phyloP scores from a whole-genome alignment of 768 basidiomycete species.

The Nevesoporus exiguus region DNA sequence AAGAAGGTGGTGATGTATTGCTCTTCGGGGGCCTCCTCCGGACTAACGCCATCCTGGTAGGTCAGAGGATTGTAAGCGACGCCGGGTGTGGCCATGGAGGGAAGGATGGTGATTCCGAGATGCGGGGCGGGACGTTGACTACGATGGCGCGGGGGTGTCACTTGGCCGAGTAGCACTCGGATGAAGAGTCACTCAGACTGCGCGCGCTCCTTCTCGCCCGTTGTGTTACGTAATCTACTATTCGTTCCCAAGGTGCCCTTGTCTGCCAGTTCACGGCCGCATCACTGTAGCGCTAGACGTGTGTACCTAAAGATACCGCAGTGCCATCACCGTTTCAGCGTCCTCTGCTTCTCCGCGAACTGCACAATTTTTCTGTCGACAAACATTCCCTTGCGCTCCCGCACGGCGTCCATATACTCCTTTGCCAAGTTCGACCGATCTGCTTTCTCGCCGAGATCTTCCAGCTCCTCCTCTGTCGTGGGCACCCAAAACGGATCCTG shows the following conservation, averaged over 20 bases:
- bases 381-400: slow-evolving; percentile 93
- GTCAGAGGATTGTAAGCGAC: slow-evolving; percentile 19
- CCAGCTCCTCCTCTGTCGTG: slow-evolving; percentile 93
- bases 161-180: slow-evolving; percentile 17
- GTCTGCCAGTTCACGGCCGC: neutral
- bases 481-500: slow-evolving; percentile 98
- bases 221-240: slow-evolving; percentile 25
- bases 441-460: slow-evolving; percentile 95
- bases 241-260: slow-evolving; percentile 6
- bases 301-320: neutral
- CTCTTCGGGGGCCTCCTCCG: slow-evolving; percentile 45
- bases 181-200: slow-evolving; percentile 5
- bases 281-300: too few species aligned
- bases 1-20: slow-evolving; percentile 69
- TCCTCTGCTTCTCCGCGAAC: slow-evolving; percentile 96
- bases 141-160: slow-evolving; percentile 9
- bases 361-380: slow-evolving; percentile 94
- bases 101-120: neutral
- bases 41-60: slow-evolving; percentile 21
- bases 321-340: slow-evolving; percentile 52
- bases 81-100: slow-evolving; percentile 26
- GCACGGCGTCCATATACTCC: slow-evolving; percentile 84
- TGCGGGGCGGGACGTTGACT: slow-evolving; percentile 3
- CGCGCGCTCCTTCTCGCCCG: slow-evolving; percentile 6
- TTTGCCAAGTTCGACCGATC: slow-evolving; percentile 93